Conservation (phyloP, 352 stramenopile genomes). For the Bremia lactucae region DNA sequence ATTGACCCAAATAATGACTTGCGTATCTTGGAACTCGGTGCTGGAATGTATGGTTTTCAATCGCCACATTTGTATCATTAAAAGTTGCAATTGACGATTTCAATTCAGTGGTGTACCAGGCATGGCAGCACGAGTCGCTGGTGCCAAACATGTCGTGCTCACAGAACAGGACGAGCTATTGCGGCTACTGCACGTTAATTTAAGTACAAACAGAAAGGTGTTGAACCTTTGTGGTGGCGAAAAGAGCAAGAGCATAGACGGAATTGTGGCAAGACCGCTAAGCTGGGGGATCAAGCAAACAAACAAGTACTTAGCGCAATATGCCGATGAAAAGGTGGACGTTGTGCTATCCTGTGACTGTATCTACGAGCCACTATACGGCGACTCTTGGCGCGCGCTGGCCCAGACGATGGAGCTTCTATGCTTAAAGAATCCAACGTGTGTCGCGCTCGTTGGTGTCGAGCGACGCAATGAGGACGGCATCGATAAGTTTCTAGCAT, state of each 20-base stretch:
- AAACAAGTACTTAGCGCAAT: slow-evolving; percentile 39
- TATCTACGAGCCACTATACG: slow-evolving; percentile 92
- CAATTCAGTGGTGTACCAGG: slow-evolving; percentile 76
- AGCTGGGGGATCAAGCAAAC: slow-evolving; percentile 80
- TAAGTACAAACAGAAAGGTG: slow-evolving; percentile 34
- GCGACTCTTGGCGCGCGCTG: slow-evolving; percentile 80
- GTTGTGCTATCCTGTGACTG: slow-evolving; percentile 91
- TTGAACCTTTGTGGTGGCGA: slow-evolving; percentile 19
- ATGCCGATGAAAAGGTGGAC: slow-evolving; percentile 61
- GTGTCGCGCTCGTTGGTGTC: slow-evolving; percentile 64
- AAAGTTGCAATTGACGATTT: not conserved
- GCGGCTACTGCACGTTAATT: slow-evolving; percentile 72
- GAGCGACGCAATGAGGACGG: slow-evolving; percentile 74
- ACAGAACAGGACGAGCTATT: slow-evolving; percentile 88
- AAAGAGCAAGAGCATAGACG: slow-evolving; percentile 4
- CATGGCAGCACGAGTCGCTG: slow-evolving; percentile 82
- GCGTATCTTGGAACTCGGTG: slow-evolving; percentile 74
- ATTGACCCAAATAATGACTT: slow-evolving; percentile 12
- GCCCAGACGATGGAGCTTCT: slow-evolving; percentile 83
- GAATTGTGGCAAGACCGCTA: slow-evolving; percentile 43
- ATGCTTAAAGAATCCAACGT: slow-evolving; percentile 38
- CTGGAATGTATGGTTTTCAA: slow-evolving; percentile 69
- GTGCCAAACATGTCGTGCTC: slow-evolving; percentile 77
- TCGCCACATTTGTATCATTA: not conserved
- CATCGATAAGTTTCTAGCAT: slow-evolving; percentile 70